phyloP scores from a whole-genome alignment of 2,329 filamentous ascomycete species.

The Bipolaris cookei region DNA sequence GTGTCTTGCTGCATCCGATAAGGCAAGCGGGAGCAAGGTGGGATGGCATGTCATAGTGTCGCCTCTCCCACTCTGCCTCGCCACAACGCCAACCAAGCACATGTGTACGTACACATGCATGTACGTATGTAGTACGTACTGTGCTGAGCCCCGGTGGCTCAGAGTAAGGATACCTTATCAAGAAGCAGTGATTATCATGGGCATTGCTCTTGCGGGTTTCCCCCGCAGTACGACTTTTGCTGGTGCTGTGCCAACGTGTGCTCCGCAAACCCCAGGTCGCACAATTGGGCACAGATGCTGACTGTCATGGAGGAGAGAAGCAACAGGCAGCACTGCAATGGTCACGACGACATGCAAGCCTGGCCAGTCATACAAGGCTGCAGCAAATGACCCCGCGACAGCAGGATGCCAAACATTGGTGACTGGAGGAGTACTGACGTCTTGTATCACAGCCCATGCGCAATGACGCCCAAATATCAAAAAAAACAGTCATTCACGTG shows the following conservation, averaged over 20 bases:
- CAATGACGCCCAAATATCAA: conserved; percentile 34
- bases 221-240: background rate
- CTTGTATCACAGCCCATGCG: conserved; percentile 32
- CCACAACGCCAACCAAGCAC: conserved; percentile 8
- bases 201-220: no score
- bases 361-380: background rate
- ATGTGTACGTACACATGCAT: background rate
- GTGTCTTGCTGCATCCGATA: conserved; percentile 10
- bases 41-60: background rate
- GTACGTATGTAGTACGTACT: background rate
- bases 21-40: conserved; percentile 15
- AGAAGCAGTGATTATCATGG: no score
- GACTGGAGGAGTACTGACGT: conserved; percentile 12
- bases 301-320: background rate
- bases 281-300: conserved; percentile 12
- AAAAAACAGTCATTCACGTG: conserved; percentile 23
- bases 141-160: background rate
- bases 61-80: conserved; percentile 4
- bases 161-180: no score
- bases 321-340: conserved; percentile 3
- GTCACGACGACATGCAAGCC: background rate
- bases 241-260: conserved; percentile 7
- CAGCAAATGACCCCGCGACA: conserved; percentile 1
- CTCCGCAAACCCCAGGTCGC: conserved; percentile 10
- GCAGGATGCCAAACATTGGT: conserved; percentile 14